These are phyloP conservation scores for Amesomyces nigricolor DNA, from an alignment of 2,329 filamentous ascomycete species.

Conservation along the genomic window DNA sequence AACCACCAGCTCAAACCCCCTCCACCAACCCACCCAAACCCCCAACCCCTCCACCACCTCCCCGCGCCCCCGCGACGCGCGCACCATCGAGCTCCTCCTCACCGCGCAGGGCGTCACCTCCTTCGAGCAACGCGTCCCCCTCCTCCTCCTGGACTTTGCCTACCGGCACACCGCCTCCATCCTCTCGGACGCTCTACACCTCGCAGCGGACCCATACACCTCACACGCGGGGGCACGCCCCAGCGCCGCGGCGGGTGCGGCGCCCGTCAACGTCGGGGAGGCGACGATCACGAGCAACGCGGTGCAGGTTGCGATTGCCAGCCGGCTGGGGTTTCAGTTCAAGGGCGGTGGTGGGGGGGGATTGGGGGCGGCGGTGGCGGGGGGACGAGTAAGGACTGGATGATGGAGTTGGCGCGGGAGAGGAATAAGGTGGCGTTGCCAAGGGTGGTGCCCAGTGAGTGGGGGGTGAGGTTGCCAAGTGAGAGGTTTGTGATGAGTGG, in stretches of 20 bases:
- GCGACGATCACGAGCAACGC: constrained; percentile 60
- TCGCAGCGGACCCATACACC: constrained; percentile 63
- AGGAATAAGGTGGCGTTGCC: constrained; percentile 63
- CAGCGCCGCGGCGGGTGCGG: constrained; percentile 44
- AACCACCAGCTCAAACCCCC: neutral
- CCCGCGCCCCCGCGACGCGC: constrained; percentile 67
- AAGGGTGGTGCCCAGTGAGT: constrained; percentile 57
- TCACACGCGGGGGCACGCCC: constrained; percentile 50
- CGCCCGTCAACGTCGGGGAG: constrained; percentile 42
- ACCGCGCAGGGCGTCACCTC: constrained; percentile 71
- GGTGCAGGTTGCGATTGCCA: constrained; percentile 66
- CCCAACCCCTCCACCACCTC: constrained; percentile 29
- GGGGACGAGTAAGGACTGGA: constrained; percentile 65
- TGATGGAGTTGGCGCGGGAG: constrained; percentile 67
- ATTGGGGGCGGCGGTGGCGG: constrained; percentile 30
- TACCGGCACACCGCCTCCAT: constrained; percentile 74
- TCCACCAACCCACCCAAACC: constrained; percentile 5
- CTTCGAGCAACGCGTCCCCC: constrained; percentile 76
- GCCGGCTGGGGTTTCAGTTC: constrained; percentile 65
- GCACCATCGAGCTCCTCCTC: constrained; percentile 73
- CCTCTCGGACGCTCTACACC: constrained; percentile 64
- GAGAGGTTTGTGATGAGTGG: constrained; percentile 65
- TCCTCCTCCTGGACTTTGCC: constrained; percentile 79
- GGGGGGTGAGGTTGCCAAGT: constrained; percentile 60
- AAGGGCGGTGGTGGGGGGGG: constrained; percentile 40